Percentiles rank a stretch among this genome's conserved stretches.
Conservation (phyloP, 345 rosid species). For the Zanthoxylum bungeanum region DNA sequence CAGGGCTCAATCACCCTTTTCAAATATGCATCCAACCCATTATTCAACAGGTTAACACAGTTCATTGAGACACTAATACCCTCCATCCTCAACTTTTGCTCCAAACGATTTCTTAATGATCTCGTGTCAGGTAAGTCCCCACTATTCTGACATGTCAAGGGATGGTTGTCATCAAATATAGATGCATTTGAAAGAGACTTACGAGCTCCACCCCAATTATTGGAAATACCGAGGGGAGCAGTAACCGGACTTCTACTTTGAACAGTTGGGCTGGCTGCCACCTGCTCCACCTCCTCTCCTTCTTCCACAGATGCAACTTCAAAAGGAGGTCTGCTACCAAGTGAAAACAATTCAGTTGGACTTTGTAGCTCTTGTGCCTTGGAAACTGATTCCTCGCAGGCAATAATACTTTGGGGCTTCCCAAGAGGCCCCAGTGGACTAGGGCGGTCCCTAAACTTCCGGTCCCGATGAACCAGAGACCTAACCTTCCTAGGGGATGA, state of each 20-base stretch:
- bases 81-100: slow-evolving; percentile 64
- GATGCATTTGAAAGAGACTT: slow-evolving; percentile 39
- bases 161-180: slow-evolving; percentile 16
- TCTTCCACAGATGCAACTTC: slow-evolving; percentile 89
- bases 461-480: slow-evolving; percentile 44
- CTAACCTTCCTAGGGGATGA: slow-evolving; percentile 66
- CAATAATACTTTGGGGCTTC: slow-evolving; percentile 60
- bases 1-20: slow-evolving; percentile 73
- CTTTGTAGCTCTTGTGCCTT: slow-evolving; percentile 60
- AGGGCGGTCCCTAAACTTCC: slow-evolving; percentile 62
- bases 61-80: slow-evolving; percentile 53
- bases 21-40: slow-evolving; percentile 62
- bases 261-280: slow-evolving; percentile 64
- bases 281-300: slow-evolving; percentile 95
- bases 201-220: slow-evolving; percentile 44
- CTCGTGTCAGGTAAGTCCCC: slow-evolving; percentile 76
- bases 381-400: slow-evolving; percentile 47
- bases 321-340: slow-evolving; percentile 77
- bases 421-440: slow-evolving; percentile 82
- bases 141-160: slow-evolving; percentile 48
- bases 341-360: slow-evolving; percentile 69
- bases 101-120: slow-evolving; percentile 58
- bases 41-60: slow-evolving; percentile 67
- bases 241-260: slow-evolving; percentile 80
- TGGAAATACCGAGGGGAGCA: slow-evolving; percentile 73